Conservation (phyloP, 306 rosid genomes). For the Medicago arabica region DNA sequence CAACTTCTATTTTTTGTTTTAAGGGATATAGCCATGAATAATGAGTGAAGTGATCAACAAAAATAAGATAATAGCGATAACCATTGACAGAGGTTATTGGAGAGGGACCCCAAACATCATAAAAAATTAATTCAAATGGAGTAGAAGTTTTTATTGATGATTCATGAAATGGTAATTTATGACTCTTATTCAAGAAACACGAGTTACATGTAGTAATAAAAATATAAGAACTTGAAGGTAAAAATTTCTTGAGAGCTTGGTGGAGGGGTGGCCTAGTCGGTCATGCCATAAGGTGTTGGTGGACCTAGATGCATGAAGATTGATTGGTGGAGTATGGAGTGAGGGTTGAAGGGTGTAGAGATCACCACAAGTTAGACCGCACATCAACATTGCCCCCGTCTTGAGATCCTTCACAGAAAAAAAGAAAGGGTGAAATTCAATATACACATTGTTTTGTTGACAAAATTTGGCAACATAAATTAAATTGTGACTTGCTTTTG, state of each 20-base stretch:
- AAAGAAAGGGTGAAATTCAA: background rate
- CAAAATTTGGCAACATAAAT: background rate
- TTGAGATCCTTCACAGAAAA: background rate
- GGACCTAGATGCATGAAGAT: too few species aligned
- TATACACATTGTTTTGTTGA: background rate
- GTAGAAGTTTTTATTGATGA: background rate
- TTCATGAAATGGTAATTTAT: background rate
- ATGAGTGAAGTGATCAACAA: too few species aligned
- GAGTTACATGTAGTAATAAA: background rate
- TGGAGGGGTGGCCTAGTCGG: background rate
- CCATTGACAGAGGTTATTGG: background rate
- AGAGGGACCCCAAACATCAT: background rate
- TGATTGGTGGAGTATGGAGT: background rate
- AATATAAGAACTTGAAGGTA: background rate
- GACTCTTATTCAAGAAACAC: background rate
- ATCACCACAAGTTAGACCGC: background rate
- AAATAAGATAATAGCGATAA: background rate
- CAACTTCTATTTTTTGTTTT: too few species aligned
- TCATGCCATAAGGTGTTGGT: too few species aligned
- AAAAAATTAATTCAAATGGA: background rate
- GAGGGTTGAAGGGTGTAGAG: background rate
- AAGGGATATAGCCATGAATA: too few species aligned
- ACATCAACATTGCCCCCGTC: background rate
- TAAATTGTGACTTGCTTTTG: background rate
- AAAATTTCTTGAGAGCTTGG: background rate